phyloP scores from a whole-genome alignment of 1,139 yeast species.

The Arxiozyma bovina region DNA sequence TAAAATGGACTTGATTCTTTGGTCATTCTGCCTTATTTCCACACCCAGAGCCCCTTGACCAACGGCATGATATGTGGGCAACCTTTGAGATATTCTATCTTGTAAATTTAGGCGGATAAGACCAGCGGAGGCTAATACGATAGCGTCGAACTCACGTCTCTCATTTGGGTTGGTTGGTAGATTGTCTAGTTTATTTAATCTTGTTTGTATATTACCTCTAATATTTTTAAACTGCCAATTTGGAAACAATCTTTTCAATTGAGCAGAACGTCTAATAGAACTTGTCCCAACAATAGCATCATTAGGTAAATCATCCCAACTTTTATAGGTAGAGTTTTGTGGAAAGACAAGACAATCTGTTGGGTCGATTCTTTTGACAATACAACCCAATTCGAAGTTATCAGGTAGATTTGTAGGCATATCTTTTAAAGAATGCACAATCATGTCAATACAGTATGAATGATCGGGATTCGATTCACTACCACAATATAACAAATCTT shows the following conservation, averaged over 20 bases:
- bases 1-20: slow-evolving; percentile 48
- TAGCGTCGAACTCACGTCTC: slow-evolving; percentile 49
- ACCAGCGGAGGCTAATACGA: slow-evolving; percentile 90
- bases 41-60: slow-evolving; percentile 97
- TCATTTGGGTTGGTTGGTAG: slow-evolving; percentile 36
- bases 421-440: slow-evolving; percentile 90
- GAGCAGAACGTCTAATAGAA: slow-evolving; percentile 88
- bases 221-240: slow-evolving; percentile 61
- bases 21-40: slow-evolving; percentile 71
- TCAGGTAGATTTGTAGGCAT: slow-evolving; percentile 90
- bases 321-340: slow-evolving; percentile 50
- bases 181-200: slow-evolving; percentile 60
- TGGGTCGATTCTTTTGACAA: slow-evolving; percentile 80
- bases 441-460: slow-evolving; percentile 50
- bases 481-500: slow-evolving; percentile 49
- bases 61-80: slow-evolving; percentile 83
- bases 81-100: slow-evolving; percentile 57
- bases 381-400: slow-evolving; percentile 82
- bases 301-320: slow-evolving; percentile 64
- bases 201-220: slow-evolving; percentile 81
- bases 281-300: slow-evolving; percentile 92
- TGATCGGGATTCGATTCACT: slow-evolving; percentile 40
- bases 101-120: slow-evolving; percentile 62
- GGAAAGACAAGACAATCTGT: slow-evolving; percentile 90
- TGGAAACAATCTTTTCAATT: slow-evolving; percentile 49